A percentile compares a stretch with the other conserved stretches of the same genome.
These are phyloP conservation scores for Aspergillus puulaauensis DNA, from an alignment of 2,329 filamentous ascomycete species.

Conservation along the genomic window DNA sequence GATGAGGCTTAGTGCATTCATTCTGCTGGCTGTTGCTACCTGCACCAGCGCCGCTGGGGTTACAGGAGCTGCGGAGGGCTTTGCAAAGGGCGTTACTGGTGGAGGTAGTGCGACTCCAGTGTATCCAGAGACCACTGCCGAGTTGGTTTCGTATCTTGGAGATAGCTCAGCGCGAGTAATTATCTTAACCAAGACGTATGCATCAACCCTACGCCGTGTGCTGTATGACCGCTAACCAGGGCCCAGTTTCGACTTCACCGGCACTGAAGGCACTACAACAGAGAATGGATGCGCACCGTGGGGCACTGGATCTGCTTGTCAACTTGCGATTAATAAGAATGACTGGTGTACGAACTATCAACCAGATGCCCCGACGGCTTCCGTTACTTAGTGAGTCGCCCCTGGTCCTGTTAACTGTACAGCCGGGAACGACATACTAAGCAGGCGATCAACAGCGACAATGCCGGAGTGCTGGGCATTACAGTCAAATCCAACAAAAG, in stretches of 20 bases:
- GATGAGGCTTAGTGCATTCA: no score
- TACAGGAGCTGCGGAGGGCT: constrained; percentile 45
- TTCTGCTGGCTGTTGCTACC: no score
- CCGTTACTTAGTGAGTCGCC: background rate
- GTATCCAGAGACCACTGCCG: constrained; percentile 53
- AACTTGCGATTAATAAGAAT: constrained; percentile 61
- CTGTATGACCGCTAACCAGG: no score
- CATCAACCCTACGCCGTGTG: no score
- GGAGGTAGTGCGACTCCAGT: constrained; percentile 57
- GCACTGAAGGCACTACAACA: constrained; percentile 41
- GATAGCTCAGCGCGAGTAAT: constrained; percentile 57
- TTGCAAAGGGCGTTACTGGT: constrained; percentile 59
- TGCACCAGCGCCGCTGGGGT: constrained; percentile 17
- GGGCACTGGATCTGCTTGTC: constrained; percentile 54
- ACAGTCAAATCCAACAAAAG: constrained; percentile 59
- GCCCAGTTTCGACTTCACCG: constrained; percentile 19
- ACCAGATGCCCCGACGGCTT: constrained; percentile 49
- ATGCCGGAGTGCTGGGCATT: constrained; percentile 52
- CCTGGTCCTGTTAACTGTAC: constrained; percentile 16
- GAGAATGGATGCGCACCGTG: constrained; percentile 57
- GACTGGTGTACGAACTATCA: constrained; percentile 62
- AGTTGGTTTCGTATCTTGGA: constrained; percentile 61
- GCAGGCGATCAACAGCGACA: constrained; percentile 37
- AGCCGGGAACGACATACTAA: no score
- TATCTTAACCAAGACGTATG: constrained; percentile 38